Evolutionary conservation across 768 basidiomycete genomes (phyloP).

Genomic region (Tylopilus balloui): DNA sequence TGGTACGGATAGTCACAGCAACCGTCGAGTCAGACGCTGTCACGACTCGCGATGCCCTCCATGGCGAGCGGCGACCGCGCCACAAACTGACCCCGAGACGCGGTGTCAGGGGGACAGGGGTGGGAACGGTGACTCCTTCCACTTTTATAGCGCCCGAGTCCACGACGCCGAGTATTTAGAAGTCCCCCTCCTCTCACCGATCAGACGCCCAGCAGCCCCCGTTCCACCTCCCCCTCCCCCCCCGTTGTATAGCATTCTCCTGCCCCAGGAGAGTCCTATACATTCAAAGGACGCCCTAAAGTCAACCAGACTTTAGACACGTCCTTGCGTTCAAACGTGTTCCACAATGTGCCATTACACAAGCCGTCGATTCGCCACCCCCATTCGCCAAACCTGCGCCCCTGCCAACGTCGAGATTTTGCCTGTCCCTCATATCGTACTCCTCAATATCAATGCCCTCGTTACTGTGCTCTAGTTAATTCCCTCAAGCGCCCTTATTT

Average conservation of each 20-base stretch:
- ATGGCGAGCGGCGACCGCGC: neutral
- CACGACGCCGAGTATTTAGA: slow-evolving; percentile 21
- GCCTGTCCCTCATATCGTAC: slow-evolving; percentile 15
- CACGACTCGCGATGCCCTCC: neutral
- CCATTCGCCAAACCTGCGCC: slow-evolving; percentile 19
- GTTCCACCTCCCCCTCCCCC: neutral
- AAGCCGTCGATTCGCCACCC: slow-evolving; percentile 23
- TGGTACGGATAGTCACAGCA: too few species aligned
- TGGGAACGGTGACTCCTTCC: slow-evolving; percentile 31
- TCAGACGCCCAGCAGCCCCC: slow-evolving; percentile 2
- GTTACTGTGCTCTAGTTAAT: slow-evolving; percentile 36
- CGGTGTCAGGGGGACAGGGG: slow-evolving; percentile 24
- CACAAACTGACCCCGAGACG: slow-evolving; percentile 18
- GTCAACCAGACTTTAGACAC: slow-evolving; percentile 36
- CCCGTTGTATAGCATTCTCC: slow-evolving; percentile 24
- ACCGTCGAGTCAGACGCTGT: neutral
- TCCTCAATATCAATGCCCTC: slow-evolving; percentile 31
- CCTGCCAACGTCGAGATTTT: slow-evolving; percentile 13
- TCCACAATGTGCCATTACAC: slow-evolving; percentile 39
- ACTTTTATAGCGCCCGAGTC: slow-evolving; percentile 31
- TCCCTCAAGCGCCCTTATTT: slow-evolving; percentile 13
- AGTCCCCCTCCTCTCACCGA: slow-evolving; percentile 5
- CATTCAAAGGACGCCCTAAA: slow-evolving; percentile 39
- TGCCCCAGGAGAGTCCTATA: slow-evolving; percentile 16
- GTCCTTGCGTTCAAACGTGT: slow-evolving; percentile 23